Percentiles rank a stretch among this genome's conserved stretches.
Conservation (phyloP, 1,284 basidiomycete genomes). For the Anthracocystis panici-leucophaei region DNA sequence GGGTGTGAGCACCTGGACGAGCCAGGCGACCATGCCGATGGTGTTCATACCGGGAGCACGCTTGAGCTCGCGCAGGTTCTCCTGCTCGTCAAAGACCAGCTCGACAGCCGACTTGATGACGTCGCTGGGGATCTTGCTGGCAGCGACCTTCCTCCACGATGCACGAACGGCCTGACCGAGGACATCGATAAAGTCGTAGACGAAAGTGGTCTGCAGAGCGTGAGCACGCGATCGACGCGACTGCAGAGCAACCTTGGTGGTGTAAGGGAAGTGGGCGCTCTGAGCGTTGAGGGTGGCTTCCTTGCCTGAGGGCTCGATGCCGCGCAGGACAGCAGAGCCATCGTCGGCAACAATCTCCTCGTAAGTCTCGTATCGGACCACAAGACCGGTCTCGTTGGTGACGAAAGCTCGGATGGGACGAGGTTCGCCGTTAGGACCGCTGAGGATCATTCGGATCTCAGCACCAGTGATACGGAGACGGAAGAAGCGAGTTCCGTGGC, state of each 20-base stretch:
- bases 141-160: slow-evolving; percentile 84
- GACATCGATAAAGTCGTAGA: slow-evolving; percentile 96
- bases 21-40: slow-evolving; percentile 98
- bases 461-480: slow-evolving; percentile 96
- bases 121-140: slow-evolving; percentile 55
- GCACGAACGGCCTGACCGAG: slow-evolving; percentile 96
- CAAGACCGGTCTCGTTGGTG: slow-evolving; percentile 98
- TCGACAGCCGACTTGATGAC: slow-evolving; percentile 72
- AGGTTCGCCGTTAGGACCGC: slow-evolving; percentile 85
- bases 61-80: slow-evolving; percentile 87
- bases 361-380: slow-evolving; percentile 98
- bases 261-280: slow-evolving; percentile 75
- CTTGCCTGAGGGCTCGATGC: slow-evolving; percentile 68
- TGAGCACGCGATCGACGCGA: slow-evolving; percentile 99
- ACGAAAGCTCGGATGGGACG: slow-evolving; percentile 97
- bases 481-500: slow-evolving; percentile 93
- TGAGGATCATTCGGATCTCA: slow-evolving; percentile 94
- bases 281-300: slow-evolving; percentile 58
- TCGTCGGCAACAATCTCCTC: slow-evolving; percentile 97
- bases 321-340: slow-evolving; percentile 91
- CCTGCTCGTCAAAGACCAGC: slow-evolving; percentile 85
- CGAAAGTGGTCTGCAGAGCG: slow-evolving; percentile 96
- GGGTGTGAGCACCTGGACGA: slow-evolving; percentile 91
- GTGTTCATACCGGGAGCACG: slow-evolving; percentile 92
- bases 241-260: slow-evolving; percentile 98